Conservation (phyloP, 2,329 filamentous ascomycete genomes). For the Colletotrichum liriopes region DNA sequence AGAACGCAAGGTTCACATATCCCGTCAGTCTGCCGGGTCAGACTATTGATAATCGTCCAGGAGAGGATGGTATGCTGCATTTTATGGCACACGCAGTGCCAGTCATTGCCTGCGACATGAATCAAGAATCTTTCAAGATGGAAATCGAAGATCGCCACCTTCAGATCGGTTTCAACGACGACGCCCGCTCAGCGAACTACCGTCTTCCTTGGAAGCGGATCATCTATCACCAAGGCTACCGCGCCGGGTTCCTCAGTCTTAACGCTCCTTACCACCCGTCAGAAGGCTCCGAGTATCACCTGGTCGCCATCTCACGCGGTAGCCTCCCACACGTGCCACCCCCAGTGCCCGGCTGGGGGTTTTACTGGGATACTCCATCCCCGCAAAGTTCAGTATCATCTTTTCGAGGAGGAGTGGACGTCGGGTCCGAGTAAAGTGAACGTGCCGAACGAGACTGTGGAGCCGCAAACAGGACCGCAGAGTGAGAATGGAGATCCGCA, state of each 20-base stretch:
- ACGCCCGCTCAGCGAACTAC: not conserved
- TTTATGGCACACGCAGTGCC: not conserved
- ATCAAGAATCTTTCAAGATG: not conserved
- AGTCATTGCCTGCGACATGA: not conserved
- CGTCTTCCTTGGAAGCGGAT: not conserved
- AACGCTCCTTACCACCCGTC: not conserved
- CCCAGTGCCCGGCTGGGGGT: not conserved
- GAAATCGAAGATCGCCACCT: not conserved
- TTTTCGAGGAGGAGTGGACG: not conserved
- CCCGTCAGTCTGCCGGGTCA: not conserved
- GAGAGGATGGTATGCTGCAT: not conserved
- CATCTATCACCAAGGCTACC: not conserved
- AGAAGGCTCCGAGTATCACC: not conserved
- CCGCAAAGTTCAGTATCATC: not conserved
- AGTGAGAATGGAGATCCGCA: not conserved
- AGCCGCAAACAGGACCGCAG: not conserved
- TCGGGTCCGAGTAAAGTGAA: not conserved
- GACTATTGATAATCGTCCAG: not conserved
- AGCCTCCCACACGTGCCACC: not conserved
- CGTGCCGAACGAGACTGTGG: not conserved
- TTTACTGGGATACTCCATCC: not conserved
- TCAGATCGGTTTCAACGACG: not conserved
- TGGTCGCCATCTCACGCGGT: not conserved
- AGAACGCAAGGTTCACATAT: not conserved
- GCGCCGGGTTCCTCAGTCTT: not conserved